Conservation (phyloP, 257 asterid species). For the Salvia miltiorrhiza region DNA sequence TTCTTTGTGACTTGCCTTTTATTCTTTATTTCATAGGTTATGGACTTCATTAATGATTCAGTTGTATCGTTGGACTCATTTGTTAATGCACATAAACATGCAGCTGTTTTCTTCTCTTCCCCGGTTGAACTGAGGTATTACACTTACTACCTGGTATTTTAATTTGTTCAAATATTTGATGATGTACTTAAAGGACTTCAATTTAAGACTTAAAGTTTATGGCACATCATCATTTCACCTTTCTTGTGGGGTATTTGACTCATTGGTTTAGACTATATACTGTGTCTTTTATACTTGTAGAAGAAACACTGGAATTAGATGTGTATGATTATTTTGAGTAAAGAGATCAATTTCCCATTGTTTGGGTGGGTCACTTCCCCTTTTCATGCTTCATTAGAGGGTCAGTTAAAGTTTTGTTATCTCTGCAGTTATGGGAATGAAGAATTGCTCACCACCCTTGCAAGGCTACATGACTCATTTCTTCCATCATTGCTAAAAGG, state of each 20-base stretch:
- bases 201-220: background rate
- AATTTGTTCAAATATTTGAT: background rate
- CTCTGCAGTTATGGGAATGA: constrained; percentile 74
- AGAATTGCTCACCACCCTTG: constrained; percentile 71
- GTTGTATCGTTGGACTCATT: constrained; percentile 85
- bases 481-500: constrained; percentile 75
- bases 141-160: constrained; percentile 10
- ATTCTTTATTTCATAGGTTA: constrained; percentile 53
- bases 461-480: constrained; percentile 73
- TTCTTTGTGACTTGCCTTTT: background rate
- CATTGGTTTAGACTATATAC: background rate
- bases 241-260: background rate
- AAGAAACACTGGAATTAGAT: background rate
- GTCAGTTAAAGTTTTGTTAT: constrained; percentile 15
- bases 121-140: constrained; percentile 73
- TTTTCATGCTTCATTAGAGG: background rate
- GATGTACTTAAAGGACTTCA: background rate
- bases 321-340: background rate
- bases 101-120: constrained; percentile 72
- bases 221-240: background rate
- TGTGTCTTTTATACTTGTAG: background rate
- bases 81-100: constrained; percentile 66
- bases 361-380: constrained; percentile 4
- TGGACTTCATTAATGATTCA: constrained; percentile 95
- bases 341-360: constrained; percentile 4